These are phyloP conservation scores for Wickerhamomyces strasburgensis DNA, from an alignment of 805 yeast genomes.

Conservation along the genomic window DNA sequence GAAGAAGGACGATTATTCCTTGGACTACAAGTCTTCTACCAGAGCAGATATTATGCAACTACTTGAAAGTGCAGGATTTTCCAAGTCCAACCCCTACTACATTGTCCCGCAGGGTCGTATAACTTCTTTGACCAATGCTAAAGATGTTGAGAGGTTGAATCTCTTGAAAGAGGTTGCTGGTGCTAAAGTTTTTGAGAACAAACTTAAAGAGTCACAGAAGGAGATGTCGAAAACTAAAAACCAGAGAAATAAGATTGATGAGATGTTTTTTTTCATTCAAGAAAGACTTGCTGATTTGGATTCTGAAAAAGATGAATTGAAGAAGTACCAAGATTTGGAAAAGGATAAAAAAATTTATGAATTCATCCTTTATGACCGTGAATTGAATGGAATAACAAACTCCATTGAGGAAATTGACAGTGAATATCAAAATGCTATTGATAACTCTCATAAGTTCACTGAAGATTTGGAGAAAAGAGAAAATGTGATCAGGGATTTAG, in stretches of 20 bases:
- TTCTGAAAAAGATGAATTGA: slow-evolving; percentile 72
- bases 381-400: slow-evolving; percentile 54
- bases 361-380: slow-evolving; percentile 72
- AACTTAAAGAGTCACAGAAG: slow-evolving; percentile 69
- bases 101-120: slow-evolving; percentile 97
- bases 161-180: slow-evolving; percentile 92
- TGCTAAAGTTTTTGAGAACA: slow-evolving; percentile 82
- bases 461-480: slow-evolving; percentile 61
- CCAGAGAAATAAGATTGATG: slow-evolving; percentile 68
- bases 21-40: slow-evolving; percentile 76
- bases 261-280: slow-evolving; percentile 63
- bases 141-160: slow-evolving; percentile 73
- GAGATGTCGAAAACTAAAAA: slow-evolving; percentile 72
- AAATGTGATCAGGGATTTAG: slow-evolving; percentile 38
- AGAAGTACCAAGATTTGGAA: slow-evolving; percentile 62
- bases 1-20: slow-evolving; percentile 84
- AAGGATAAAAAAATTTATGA: slow-evolving; percentile 66
- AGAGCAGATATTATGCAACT: slow-evolving; percentile 76
- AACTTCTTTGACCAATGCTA: slow-evolving; percentile 82
- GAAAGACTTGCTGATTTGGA: slow-evolving; percentile 73
- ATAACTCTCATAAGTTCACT: slow-evolving; percentile 49
- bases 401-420: slow-evolving; percentile 58
- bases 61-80: slow-evolving; percentile 88
- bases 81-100: slow-evolving; percentile 85
- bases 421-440: slow-evolving; percentile 45